These are phyloP conservation scores for Epichloe bromicola DNA, from an alignment of 2,329 filamentous ascomycete species.

Conservation along the genomic window DNA sequence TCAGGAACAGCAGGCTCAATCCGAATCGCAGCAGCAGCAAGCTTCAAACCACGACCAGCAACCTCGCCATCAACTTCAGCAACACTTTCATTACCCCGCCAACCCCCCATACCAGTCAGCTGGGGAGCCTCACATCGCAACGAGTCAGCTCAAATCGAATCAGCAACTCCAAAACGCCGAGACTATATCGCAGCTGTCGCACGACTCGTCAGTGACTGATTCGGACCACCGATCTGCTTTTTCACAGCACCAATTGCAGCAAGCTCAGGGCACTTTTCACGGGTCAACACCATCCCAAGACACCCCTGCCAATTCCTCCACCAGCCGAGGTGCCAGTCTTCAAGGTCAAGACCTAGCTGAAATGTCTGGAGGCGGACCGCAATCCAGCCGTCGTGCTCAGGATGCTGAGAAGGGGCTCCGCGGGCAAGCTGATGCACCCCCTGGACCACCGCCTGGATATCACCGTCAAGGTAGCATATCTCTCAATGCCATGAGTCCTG, in stretches of 20 bases:
- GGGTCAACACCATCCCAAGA: constrained; percentile 22
- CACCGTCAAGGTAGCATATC: constrained; percentile 37
- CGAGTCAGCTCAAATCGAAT: constrained; percentile 22
- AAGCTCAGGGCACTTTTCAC: constrained; percentile 30
- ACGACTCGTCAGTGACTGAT: constrained; percentile 44
- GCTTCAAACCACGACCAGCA: constrained; percentile 20
- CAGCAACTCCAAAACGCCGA: constrained; percentile 36
- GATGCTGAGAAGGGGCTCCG: constrained; percentile 36
- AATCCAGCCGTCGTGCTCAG: constrained; percentile 32
- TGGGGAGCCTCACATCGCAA: constrained; percentile 21
- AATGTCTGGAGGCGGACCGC: constrained; percentile 34
- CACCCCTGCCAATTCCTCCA: background rate
- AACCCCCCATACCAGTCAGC: constrained; percentile 21
- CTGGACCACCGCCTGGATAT: constrained; percentile 37
- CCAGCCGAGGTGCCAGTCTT: background rate
- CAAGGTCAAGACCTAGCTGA: constrained; percentile 20
- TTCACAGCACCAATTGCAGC: constrained; percentile 30
- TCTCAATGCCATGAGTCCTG: constrained; percentile 28
- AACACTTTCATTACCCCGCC: constrained; percentile 11
- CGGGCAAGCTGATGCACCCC: constrained; percentile 29
- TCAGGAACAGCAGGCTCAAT: constrained; percentile 22
- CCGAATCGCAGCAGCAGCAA: constrained; percentile 16
- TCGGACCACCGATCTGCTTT: constrained; percentile 29
- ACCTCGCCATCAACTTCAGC: constrained; percentile 18
- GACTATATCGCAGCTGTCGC: constrained; percentile 48